These are phyloP conservation scores for Colletotrichum lentis DNA, from an alignment of 2,329 filamentous ascomycete species.

Conservation along the genomic window DNA sequence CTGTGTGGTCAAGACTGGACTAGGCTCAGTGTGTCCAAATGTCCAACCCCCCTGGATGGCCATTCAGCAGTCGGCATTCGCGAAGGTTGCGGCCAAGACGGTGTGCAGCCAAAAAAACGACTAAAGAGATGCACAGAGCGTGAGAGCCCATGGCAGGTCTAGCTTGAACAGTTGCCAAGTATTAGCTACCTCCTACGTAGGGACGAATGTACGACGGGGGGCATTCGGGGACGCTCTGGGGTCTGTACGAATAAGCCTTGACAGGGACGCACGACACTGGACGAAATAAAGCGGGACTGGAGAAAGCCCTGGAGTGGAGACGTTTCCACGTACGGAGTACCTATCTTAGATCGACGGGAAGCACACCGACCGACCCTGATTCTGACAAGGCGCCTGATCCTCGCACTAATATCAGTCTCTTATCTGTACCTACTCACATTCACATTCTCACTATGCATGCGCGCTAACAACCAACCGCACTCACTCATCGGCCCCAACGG, in stretches of 20 bases:
- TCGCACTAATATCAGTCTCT: constrained; percentile 12
- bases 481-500: constrained; percentile 2
- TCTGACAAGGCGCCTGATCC: constrained; percentile 11
- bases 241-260: constrained; percentile 7
- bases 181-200: neutral
- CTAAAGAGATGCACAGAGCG: constrained; percentile 10
- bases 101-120: constrained; percentile 33
- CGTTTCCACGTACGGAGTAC: constrained; percentile 7
- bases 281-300: constrained; percentile 14
- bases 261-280: constrained; percentile 11
- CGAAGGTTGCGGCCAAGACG: constrained; percentile 33
- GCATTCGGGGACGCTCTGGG: neutral
- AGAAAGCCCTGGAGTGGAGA: constrained; percentile 26
- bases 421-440: too few relatives aligned
- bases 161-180: neutral
- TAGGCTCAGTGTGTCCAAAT: constrained; percentile 13
- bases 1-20: constrained; percentile 23
- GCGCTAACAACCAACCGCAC: too few relatives aligned
- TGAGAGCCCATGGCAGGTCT: neutral
- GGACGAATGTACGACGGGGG: neutral
- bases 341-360: constrained; percentile 13
- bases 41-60: neutral
- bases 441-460: too few relatives aligned
- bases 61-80: constrained; percentile 22
- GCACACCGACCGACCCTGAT: neutral